Evolutionary conservation across 2,329 filamentous ascomycete genomes (phyloP).

Genomic region (Teratosphaeria nubilosa): DNA sequence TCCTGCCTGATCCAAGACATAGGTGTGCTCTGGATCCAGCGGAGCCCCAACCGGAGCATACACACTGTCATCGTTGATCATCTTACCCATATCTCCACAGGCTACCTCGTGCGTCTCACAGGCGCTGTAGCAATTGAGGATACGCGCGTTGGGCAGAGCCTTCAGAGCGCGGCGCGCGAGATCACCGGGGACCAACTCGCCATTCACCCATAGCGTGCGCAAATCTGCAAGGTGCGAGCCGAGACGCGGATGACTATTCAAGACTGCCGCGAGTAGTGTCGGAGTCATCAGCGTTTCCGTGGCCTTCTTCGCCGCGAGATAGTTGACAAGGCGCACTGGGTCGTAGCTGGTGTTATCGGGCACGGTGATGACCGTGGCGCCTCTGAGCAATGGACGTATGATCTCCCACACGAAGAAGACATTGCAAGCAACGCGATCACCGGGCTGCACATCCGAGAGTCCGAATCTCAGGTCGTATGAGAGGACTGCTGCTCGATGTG

Average conservation of each 20-base stretch:
- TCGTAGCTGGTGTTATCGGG: conserved; percentile 72
- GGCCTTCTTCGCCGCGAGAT: conserved; percentile 55
- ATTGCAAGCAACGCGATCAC: conserved; percentile 76
- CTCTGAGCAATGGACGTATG: conserved; percentile 62
- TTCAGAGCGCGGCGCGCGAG: conserved; percentile 58
- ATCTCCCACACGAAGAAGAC: conserved; percentile 86
- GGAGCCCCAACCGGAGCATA: conserved; percentile 68
- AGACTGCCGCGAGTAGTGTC: conserved; percentile 63
- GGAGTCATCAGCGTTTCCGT: conserved; percentile 80
- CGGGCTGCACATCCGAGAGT: conserved; percentile 57
- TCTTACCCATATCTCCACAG: conserved; percentile 62
- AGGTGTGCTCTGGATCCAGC: conserved; percentile 56
- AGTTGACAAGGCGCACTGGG: conserved; percentile 60
- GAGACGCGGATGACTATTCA: conserved; percentile 59
- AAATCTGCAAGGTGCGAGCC: conserved; percentile 54
- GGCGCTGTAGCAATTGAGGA: conserved; percentile 74
- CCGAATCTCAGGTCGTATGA: conserved; percentile 66
- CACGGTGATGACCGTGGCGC: conserved; percentile 65
- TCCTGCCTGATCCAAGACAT: conserved; percentile 61
- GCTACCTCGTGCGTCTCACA: conserved; percentile 75
- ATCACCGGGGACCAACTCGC: conserved; percentile 72
- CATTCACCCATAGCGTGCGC: conserved; percentile 67
- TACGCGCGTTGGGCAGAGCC: conserved; percentile 56
- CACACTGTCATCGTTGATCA: conserved; percentile 49
- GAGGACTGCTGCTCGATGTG: conserved; percentile 58